Conservation (phyloP, 345 rosid genomes). For the Cochlearia excelsa region DNA sequence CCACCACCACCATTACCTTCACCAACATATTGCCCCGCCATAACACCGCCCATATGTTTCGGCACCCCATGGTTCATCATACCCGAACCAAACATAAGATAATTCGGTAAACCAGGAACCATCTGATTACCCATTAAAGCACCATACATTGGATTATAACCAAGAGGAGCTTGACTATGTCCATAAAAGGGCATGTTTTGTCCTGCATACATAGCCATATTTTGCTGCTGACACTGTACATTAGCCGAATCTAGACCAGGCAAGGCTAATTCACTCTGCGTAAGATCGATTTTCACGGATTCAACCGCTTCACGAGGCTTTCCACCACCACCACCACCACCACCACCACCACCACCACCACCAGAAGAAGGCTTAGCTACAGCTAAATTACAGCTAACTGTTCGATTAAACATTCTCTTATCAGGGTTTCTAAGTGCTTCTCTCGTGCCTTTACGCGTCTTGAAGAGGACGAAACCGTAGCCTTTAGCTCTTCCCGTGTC, state of each 20-base stretch:
- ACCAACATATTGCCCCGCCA: constrained; percentile 30
- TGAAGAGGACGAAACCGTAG: constrained; percentile 39
- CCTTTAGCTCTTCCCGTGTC: constrained; percentile 40
- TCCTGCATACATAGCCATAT: constrained; percentile 25
- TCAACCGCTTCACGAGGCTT: constrained; percentile 28
- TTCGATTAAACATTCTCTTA: constrained; percentile 39
- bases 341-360: background rate
- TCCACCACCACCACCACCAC: constrained; percentile 3
- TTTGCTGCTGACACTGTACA: constrained; percentile 21
- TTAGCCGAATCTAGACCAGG: constrained; percentile 18
- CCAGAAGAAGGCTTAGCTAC: constrained; percentile 18
- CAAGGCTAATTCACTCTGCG: constrained; percentile 28
- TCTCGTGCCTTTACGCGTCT: constrained; percentile 34
- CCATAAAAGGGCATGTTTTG: constrained; percentile 37
- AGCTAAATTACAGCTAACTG: constrained; percentile 34
- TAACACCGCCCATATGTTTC: constrained; percentile 22
- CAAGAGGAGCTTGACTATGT: constrained; percentile 19
- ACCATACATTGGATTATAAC: constrained; percentile 37
- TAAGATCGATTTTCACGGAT: constrained; percentile 35
- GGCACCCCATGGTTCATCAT: constrained; percentile 32
- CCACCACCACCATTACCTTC: constrained; percentile 20
- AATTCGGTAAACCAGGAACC: constrained; percentile 29
- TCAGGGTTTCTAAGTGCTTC: constrained; percentile 41
- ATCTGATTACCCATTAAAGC: constrained; percentile 29
- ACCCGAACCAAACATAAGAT: constrained; percentile 32